Evolutionary conservation across 495 filamentous ascomycete genomes (phyloP), one percentile per base, ranked within the genome.

Genomic region (Acidomyces sp.): DNA sequence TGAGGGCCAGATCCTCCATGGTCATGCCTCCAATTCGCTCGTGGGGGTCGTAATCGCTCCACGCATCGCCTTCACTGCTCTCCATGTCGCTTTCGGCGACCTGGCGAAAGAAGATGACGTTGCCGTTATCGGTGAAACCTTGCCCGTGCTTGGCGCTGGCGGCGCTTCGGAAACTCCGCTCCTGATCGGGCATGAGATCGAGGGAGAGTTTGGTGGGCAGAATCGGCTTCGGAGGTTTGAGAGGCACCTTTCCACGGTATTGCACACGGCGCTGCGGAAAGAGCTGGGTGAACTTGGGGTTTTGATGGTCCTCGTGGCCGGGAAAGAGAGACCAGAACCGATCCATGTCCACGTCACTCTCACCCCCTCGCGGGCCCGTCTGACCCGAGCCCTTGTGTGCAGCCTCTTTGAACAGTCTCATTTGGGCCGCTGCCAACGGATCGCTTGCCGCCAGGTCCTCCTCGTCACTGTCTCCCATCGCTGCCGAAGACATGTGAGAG

Each of bases 151-250:
- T 27, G 10, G 15, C 24, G 11, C 15, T 2, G 9, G 30, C 41
- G 6, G 15, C 15, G 18, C 86, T 71, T 27, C 70, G 75, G 57
- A 97, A 97, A 7, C 68, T 61, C 44, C 80, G 78, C 47, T 86
- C 78, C 49, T 90, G 78, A 52, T 96, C 90, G 33, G 68, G 67
- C 3, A 77, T 75, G 9, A 95, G 60, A 42, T 96, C 90, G 4
- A 96, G 62, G 42, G 75, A 82, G 34, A 93, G 67, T 58, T 96
- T 99, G 10, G 80, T 85, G 0, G 85, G 84, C 11, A 85, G 65
- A 13, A 94, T 65, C 1, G 80, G 70, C 54, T 82, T 94, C 15
- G 92, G 85, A 9, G 72, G 68, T 56, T 84, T 88, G 1, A 65
- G 21, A 2, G 81, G 81, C 29, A 71, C 67, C 56, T 84, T 83